Evolutionary conservation across 2,329 filamentous ascomycete species (phyloP).

Genomic region (Ploettnerulaceae sp.): DNA sequence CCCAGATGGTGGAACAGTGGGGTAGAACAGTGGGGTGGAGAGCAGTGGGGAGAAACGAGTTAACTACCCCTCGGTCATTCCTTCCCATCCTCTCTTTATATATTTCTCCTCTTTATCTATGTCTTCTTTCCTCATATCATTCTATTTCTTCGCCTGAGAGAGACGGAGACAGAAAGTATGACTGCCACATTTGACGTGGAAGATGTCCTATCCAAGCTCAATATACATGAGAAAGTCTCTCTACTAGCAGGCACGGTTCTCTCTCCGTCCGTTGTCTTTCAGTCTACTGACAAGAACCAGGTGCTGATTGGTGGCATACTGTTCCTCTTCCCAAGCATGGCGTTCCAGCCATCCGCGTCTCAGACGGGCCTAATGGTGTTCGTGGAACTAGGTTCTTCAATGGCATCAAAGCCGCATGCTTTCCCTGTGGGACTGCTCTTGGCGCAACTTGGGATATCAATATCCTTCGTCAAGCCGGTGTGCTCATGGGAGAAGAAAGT

Average conservation of each 20-base stretch:
- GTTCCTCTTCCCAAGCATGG: slow-evolving; percentile 29
- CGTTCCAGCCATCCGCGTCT: slow-evolving; percentile 34
- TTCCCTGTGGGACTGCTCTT: slow-evolving; percentile 41
- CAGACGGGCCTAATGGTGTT: slow-evolving; percentile 36
- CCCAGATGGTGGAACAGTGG: not conserved
- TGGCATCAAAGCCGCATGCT: slow-evolving; percentile 42
- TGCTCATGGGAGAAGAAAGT: slow-evolving; percentile 62
- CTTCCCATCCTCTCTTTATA: not conserved
- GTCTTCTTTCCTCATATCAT: not conserved
- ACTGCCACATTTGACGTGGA: slow-evolving; percentile 48
- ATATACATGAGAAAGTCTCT: slow-evolving; percentile 48
- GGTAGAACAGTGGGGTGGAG: not conserved
- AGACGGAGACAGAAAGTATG: slow-evolving; percentile 2
- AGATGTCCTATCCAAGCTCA: slow-evolving; percentile 49
- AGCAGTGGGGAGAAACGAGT: not conserved
- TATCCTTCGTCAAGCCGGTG: slow-evolving; percentile 57
- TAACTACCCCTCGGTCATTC: not conserved
- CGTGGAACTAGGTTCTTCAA: slow-evolving; percentile 34
- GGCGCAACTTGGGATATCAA: slow-evolving; percentile 64
- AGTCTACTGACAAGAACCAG: slow-evolving; percentile 21
- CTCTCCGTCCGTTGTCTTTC: not conserved
- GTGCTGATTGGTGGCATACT: slow-evolving; percentile 35
- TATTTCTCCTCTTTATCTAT: not conserved
- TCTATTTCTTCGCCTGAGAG: not conserved
- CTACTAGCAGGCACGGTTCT: slow-evolving; percentile 43